Base-by-base conservation (phyloP, 73 alveolate species). In the Paramecium caudatum region DNA sequence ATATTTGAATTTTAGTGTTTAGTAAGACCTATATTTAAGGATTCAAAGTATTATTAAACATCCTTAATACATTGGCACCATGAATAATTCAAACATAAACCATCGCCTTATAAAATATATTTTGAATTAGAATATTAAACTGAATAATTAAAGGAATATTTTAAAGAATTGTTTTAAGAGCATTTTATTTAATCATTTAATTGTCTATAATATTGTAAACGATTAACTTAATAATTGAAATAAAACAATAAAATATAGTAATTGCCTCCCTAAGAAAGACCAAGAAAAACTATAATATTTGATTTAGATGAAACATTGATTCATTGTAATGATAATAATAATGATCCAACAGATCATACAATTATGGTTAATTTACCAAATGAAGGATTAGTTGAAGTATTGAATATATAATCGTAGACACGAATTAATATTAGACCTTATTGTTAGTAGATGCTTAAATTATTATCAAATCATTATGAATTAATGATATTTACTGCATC, bases 401-500 rank as follows among this genome's bases (percentile, higher is more conserved):
- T 55, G 23, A 6, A 55, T 9, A 9, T 19, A 8, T 1, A 55
- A 21, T 27, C 2, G 9, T 55, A 55, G 80, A 43, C 80, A 0
- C 23, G 80, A 5, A 55, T 55, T 2, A 91, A 90, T 15, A 45
- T 95, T 41, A 82, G 99, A 50, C 97, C 97, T 46, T 95, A 92
- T 48, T 93, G 94, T 36, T 81, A 91, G 50, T 78, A 91, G 80
- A 96, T 97, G 93, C 87, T 97, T 48, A 87, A 90, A 68, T 90
- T 91, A 13, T 93, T 97, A 13, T 93, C 97, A 1, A 63, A 93
- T 19, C 91, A 91, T 88, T 97, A 92, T 80, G 97, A 84, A 83
- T 65, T 97, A 61, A 98, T 96, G 8, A 92, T 97, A 33, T 96
- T 97, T 69, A 97, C 99, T 30, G 99, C 99, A 36, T 96, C 98